A percentile compares a stretch with the other conserved stretches of the same genome.
Evolutionary conservation across 352 stramenopile species (phyloP).

Genomic region (Pythium insidiosum): DNA sequence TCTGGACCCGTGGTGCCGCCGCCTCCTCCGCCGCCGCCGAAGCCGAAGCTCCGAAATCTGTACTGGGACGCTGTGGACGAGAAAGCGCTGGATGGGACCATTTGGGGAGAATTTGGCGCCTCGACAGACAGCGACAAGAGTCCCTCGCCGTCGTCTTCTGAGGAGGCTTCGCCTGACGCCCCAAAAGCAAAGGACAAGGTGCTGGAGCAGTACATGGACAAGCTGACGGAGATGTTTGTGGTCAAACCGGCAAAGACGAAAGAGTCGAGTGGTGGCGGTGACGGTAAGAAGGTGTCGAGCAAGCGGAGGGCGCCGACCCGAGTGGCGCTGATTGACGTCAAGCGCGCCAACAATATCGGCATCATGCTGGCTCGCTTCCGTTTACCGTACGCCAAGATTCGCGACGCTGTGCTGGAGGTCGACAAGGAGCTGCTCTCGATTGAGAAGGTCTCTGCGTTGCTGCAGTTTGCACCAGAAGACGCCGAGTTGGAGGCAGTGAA

Average conservation of each 20-base stretch:
- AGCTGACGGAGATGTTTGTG: conserved; percentile 73
- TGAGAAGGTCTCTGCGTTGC: conserved; percentile 59
- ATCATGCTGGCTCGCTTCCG: conserved; percentile 83
- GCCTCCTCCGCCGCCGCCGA: conserved; percentile 34
- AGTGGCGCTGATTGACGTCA: conserved; percentile 74
- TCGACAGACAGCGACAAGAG: too few species aligned
- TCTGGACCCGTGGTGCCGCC: too few species aligned
- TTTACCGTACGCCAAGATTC: conserved; percentile 73
- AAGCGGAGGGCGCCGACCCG: conserved; percentile 63
- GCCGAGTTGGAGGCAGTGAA: conserved; percentile 59
- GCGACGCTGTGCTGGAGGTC: conserved; percentile 64
- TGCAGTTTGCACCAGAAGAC: conserved; percentile 74
- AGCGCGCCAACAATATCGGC: conserved; percentile 81
- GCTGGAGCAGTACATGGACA: conserved; percentile 56
- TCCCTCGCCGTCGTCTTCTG: conserved; percentile 3
- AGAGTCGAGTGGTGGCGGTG: conserved; percentile 26
- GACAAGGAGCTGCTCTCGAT: conserved; percentile 72
- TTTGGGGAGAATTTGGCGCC: conserved; percentile 57
- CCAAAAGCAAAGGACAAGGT: conserved; percentile 44
- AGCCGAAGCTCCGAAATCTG: conserved; percentile 76
- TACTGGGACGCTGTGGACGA: conserved; percentile 76
- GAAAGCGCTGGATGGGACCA: conserved; percentile 44
- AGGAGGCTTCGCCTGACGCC: conserved; percentile 33
- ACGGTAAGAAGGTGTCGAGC: conserved; percentile 27
- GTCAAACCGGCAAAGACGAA: conserved; percentile 65